These are phyloP conservation scores for Ophiostoma ips DNA, from an alignment of 2,329 filamentous ascomycete genomes.

Conservation along the genomic window DNA sequence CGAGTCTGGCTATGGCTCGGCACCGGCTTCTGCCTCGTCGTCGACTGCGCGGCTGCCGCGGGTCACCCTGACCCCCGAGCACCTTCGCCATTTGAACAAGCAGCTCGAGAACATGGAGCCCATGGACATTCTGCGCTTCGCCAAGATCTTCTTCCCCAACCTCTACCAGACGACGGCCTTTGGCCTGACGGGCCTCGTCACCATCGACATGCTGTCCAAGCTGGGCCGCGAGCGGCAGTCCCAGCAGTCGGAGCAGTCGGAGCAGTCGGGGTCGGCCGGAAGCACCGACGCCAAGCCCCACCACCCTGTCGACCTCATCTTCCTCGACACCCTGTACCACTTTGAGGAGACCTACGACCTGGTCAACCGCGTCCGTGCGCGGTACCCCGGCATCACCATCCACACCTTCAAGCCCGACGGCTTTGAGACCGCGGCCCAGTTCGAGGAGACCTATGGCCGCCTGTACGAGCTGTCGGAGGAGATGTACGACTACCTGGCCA, in stretches of 20 bases:
- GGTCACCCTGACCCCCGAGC: conserved; percentile 72
- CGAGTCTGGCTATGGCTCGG: conserved; percentile 79
- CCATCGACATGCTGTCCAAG: conserved; percentile 74
- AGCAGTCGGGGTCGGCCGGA: too few relatives aligned
- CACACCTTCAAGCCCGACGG: conserved; percentile 85
- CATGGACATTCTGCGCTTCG: conserved; percentile 85
- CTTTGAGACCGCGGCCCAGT: conserved; percentile 57
- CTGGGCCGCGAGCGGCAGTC: conserved; percentile 42
- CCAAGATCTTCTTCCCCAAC: conserved; percentile 76
- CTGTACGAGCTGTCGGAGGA: conserved; percentile 79
- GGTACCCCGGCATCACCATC: conserved; percentile 66
- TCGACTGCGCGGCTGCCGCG: conserved; percentile 57
- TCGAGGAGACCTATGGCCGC: conserved; percentile 68
- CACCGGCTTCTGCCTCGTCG: conserved; percentile 29
- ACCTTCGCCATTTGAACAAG: conserved; percentile 80
- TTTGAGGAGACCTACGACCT: conserved; percentile 65
- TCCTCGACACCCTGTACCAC: conserved; percentile 74
- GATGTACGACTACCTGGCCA: conserved; percentile 92
- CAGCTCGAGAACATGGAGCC: conserved; percentile 81
- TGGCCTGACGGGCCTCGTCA: conserved; percentile 66
- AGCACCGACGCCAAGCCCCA: neutral
- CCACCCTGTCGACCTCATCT: conserved; percentile 51
- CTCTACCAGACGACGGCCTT: conserved; percentile 81
- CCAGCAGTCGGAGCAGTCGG: too few relatives aligned
- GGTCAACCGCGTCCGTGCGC: conserved; percentile 57